Base-by-base conservation (phyloP, 148 eudicot species). In the Persicaria tinctoria region DNA sequence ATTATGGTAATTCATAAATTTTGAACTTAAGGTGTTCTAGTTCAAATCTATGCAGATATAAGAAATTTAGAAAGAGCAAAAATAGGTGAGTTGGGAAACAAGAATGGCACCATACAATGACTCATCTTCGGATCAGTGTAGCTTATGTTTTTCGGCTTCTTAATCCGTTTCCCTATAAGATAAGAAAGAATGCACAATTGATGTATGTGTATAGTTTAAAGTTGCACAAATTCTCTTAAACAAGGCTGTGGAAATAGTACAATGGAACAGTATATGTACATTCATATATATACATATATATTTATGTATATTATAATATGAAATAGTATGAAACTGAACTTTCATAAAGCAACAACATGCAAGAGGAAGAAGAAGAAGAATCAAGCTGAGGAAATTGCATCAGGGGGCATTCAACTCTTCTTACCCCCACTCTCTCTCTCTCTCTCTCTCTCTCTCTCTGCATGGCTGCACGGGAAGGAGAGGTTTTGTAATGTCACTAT, bases 241-340 rank as follows among this genome's bases (percentile, higher is more conserved):
- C 41, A 32, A 32, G 41, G 41, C 41, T 13, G 8, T 16, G 56
- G 2, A 55, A 55, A 59, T 60, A 60, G 66, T 20, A 60, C 13
- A 60, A 23, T 60, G 44, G 32, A 60, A 60, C 13, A 23, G 66
- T 23, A 60, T 4, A 60, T 20, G 20, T 12, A 60, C 13, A 60
- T 32, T 32, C 41, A 32, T 32, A 32, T 32, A 32, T 32, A 32
- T 32, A 32, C 23, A 20, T 32, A 32, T 32, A 32, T 32, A 32
- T 32, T 1, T 1, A 32, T 32, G 41, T 32, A 32, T 32, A 32
- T 32, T 32, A 32, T 32, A 32, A 32, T 60, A 60, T 60, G 66
- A 60, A 60, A 60, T 60, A 60, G 66, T 64, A 3, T 66, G 48
- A 66, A 66, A 41, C 70, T 66, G 70, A 66, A 66, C 70, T 66